Base-by-base conservation (phyloP, 2,329 filamentous ascomycete species). In the Hypoxylon sp. region DNA sequence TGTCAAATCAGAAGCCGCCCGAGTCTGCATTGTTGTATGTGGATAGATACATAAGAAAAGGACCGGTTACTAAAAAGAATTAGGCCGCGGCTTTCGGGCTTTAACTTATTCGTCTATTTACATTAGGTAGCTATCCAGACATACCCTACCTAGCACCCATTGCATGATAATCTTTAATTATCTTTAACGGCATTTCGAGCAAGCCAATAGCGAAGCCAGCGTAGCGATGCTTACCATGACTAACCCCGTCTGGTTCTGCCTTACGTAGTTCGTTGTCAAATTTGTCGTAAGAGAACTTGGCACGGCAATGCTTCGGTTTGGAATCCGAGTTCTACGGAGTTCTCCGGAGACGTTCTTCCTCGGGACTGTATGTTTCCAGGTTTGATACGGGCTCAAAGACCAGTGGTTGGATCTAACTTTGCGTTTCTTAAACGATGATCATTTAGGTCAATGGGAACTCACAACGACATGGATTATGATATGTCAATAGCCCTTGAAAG, bases 201-300 rank as follows among this genome's bases (percentile, higher is more conserved):
- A 58, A 43, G 48, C 61, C 61, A 67, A 64, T 67, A 30, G 52
- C 11, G 51, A n/a, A 11, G 30, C 43, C n/a, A 49, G 30, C 55
- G 54, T 70, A 67, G 68, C 65, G 67, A 71, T 55, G 44, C 56
- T 65, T 57, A 63, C 64, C 51, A 52, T 50, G 34, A 41, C 58
- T 58, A 49, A 41, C 39, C 34, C 37, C 44, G 20, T 49, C 46
- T 43, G 39, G 37, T 43, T 53, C 32, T n/a, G 51, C 56, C 65
- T 69, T 57, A 56, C 57, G 24, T 61, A 69, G 43, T 41, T 20
- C 60, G 56, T 79, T 77, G 77, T 78, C 72, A 77, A 79, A 75
- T 69, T 77, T 78, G 73, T 76, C 76, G 72, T 69, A 76, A 77
- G 72, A 71, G 53, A 74, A 76, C 70, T 74, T 79, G 78, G 77